Evolutionary conservation across 148 eudicot genomes (phyloP).

Genomic region (Rhododendron ovatum): DNA sequence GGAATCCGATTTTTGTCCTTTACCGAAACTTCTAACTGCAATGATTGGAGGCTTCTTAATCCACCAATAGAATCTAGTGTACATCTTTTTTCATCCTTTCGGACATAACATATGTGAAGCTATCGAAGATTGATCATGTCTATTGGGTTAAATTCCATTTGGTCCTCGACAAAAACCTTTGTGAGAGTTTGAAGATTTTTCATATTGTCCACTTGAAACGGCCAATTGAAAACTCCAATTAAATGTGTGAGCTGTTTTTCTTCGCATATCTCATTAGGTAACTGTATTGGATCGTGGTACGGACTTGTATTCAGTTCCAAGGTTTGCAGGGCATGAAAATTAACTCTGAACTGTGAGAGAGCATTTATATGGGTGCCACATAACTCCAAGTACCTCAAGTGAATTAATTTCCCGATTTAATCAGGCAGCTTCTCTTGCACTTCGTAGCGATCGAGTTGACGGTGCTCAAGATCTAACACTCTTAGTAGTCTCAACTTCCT

Average conservation of each 20-base stretch:
- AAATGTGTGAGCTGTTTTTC: neutral
- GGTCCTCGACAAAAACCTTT: neutral
- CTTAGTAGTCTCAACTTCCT: neutral
- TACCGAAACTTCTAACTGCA: no score
- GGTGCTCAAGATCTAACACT: neutral
- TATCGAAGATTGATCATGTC: neutral
- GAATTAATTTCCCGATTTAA: neutral
- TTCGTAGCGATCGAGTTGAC: no score
- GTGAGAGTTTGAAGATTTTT: neutral
- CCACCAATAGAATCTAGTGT: neutral
- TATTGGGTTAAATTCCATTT: neutral
- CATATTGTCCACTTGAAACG: neutral
- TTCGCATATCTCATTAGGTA: neutral
- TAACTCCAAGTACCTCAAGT: neutral
- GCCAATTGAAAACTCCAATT: neutral
- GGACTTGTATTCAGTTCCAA: neutral
- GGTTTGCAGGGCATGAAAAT: neutral
- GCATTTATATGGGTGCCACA: neutral
- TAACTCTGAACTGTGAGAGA: neutral
- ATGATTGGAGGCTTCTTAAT: neutral
- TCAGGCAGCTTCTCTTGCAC: neutral
- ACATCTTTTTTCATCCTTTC: neutral
- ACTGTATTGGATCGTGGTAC: no score
- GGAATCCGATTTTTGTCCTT: fast-evolving
- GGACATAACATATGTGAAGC: neutral